Base-by-base conservation (phyloP, 495 filamentous ascomycete species). In the Extremus antarcticus region DNA sequence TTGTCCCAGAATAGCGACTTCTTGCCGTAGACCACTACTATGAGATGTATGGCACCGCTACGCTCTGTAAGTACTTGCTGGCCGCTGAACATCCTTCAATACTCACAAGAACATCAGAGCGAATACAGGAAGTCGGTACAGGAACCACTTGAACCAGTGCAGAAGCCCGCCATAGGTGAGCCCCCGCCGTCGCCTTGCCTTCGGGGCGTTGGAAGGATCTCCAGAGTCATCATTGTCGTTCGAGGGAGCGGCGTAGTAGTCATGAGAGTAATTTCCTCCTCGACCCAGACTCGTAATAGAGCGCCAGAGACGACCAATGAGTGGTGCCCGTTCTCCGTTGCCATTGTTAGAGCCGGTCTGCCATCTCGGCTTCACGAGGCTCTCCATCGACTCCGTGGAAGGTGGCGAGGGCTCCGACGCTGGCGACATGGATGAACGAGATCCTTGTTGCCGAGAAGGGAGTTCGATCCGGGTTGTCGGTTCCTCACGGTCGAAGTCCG, bases 1-100 rank as follows among this genome's bases (percentile, higher is more conserved):
- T 23, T n/a, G 21, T 59, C 49, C 51, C 43, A 59, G 43, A 59
- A 38, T 11, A 59, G 23, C 8, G 20, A 35, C 17, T 46, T 46
- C 8, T 45, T 23, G 13, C 57, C 57, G 43, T 54, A 3, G 16
- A 51, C 17, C 0, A 32, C 45, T 16, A 49, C 20, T 11, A 55
- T n/a, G 11, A 59, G 39, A 38, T 59, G 57, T 35, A 59, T 9
- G 23, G 55, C 32, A 19, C 57, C 57, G 45, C 57, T 59, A 17
- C 7, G 3, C 4, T n/a, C 8, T 17, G 17, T 45, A n/a, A 45
- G 41, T 39, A n/a, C n/a, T n/a, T n/a, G n/a, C n/a, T n/a, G n/a
- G n/a, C n/a, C n/a, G n/a, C n/a, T n/a, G n/a, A n/a, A n/a, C n/a
- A n/a, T n/a, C n/a, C n/a, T n/a, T n/a, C n/a, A n/a, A n/a, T n/a